Conservation (phyloP, 2,329 filamentous ascomycete genomes). For the Reticulascus tulasneorum region DNA sequence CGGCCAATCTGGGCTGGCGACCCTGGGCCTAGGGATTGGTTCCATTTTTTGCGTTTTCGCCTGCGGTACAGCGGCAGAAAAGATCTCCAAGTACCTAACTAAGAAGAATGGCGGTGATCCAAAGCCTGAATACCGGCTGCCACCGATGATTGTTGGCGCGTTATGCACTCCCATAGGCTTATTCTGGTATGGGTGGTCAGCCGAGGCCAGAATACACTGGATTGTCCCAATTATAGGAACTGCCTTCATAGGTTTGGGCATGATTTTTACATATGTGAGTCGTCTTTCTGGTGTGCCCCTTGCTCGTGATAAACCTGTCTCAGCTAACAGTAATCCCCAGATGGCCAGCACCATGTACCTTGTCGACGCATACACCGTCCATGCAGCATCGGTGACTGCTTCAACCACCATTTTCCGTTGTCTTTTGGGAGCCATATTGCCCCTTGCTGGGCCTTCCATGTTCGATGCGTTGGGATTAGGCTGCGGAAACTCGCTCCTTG, state of each 20-base stretch:
- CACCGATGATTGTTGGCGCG: constrained; percentile 14
- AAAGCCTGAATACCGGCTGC: constrained; percentile 17
- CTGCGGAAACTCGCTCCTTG: constrained; percentile 43
- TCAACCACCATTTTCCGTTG: constrained; percentile 55
- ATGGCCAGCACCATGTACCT: constrained; percentile 38
- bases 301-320: too few species aligned
- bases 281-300: too few species aligned
- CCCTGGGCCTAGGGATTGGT: constrained; percentile 46
- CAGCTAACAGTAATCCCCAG: too few species aligned
- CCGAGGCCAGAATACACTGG: constrained; percentile 49
- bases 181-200: constrained; percentile 56
- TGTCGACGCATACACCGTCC: constrained; percentile 49
- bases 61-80: too few species aligned
- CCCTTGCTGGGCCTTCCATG: constrained; percentile 46
- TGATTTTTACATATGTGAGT: constrained; percentile 7
- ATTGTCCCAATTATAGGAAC: constrained; percentile 58
- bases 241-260: constrained; percentile 43
- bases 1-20: constrained; percentile 30
- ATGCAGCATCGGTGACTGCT: constrained; percentile 61
- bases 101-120: constrained; percentile 11
- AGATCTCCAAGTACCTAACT: constrained; percentile 5
- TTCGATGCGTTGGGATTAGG: constrained; percentile 47
- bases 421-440: constrained; percentile 47
- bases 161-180: constrained; percentile 40
- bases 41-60: too few species aligned